Evolutionary conservation across 805 yeast genomes (phyloP), one percentile per base, ranked within the genome.

Genomic region (Nakazawaea ishiwadae): DNA sequence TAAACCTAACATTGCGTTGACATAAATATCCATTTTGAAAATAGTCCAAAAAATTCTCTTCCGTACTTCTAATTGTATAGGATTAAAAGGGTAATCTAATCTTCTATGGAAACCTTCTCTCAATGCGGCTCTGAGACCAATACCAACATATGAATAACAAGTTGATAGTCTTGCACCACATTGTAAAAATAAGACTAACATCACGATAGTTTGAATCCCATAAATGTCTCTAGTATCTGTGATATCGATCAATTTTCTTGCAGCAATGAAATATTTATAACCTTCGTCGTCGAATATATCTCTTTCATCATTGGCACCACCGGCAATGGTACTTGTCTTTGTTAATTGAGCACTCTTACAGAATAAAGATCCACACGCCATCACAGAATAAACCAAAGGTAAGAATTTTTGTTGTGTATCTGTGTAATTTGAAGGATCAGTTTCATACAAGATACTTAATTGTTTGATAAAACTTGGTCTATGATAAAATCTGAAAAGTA

Each of bases 31-130:
- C 83, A 88, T 84, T 58, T 89, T 89, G 58, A 85, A 84, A 47
- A 89, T 81, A 1, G 96, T 83, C 85, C 91, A 89, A 58, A 89
- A 89, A 31, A 90, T 63, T 45, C 96, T 69, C 59, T 88, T 89
- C 46, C 95, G 69, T 1, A 86, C 83, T 54, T 90, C 96, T 29
- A 79, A 66, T 55, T 86, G 95, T 26, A 89, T 79, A 1, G 90
- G 90, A 50, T 83, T 83, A 50, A 79, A 78, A 12, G 58, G 71
- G 49, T 77, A 69, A 32, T 78, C 66, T 27, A 87, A 69, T 55
- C 81, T 83, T 47, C 95, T 65, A 59, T 89, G 96, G 15, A 87
- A 64, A 0, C 96, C 96, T 50, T 86, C 88, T 49, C 89, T 73
- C 34, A 88, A 59, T 0, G 95, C 91, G 18, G 90, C 79, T 54